A percentile compares a stretch with the other conserved stretches of the same genome.
Evolutionary conservation across 78 protist species (phyloP).

Genomic region (Planoprotostelium fungivorum): DNA sequence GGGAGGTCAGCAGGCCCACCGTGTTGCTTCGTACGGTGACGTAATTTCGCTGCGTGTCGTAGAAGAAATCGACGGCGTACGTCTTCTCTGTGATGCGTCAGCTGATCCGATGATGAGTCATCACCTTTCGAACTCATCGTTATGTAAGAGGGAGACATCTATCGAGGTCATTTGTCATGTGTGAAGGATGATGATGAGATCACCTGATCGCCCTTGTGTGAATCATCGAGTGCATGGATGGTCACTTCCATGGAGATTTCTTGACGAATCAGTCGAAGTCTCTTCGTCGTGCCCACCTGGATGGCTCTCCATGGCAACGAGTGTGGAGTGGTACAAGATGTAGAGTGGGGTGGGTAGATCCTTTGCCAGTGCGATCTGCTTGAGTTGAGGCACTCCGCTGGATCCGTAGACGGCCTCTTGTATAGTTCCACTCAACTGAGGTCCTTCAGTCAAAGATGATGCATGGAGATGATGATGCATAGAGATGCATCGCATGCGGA

Average conservation of each 20-base stretch:
- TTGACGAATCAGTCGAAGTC: too few relatives aligned
- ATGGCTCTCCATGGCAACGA: neutral
- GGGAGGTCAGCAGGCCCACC: neutral
- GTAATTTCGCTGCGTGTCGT: neutral
- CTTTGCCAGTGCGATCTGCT: neutral
- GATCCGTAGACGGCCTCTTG: neutral
- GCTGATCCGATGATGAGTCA: too few relatives aligned
- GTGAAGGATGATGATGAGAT: too few relatives aligned
- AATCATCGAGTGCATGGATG: too few relatives aligned
- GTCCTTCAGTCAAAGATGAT: too few relatives aligned
- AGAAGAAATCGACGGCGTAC: neutral
- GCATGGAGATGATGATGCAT: too few relatives aligned
- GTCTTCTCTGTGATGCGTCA: neutral
- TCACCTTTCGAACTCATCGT: too few relatives aligned
- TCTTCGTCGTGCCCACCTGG: neutral
- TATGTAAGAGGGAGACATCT: too few relatives aligned
- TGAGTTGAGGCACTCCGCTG: neutral
- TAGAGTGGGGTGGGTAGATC: neutral
- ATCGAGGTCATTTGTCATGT: too few relatives aligned
- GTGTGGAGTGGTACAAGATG: neutral
- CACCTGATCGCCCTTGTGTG: too few relatives aligned
- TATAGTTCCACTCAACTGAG: neutral
- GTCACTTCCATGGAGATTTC: too few relatives aligned
- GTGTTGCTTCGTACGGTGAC: neutral
- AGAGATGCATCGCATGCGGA: too few relatives aligned